Evolutionary conservation across 2,329 filamentous ascomycete genomes (phyloP), one percentile per base, ranked within the genome.

Genomic region (Diaporthe amygdali): DNA sequence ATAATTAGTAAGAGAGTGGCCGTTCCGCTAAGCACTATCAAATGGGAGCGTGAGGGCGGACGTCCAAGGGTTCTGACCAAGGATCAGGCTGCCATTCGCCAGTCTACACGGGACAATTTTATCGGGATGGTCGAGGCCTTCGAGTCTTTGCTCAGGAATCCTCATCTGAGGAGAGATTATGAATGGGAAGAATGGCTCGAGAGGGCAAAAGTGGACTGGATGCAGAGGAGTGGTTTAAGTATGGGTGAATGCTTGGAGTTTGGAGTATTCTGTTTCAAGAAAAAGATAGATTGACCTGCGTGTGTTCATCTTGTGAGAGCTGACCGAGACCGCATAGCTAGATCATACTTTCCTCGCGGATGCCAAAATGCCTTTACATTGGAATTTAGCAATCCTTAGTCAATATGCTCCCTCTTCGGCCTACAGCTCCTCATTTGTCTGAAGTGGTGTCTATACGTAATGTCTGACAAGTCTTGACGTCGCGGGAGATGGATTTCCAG

Each of bases 181-280:
- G 90, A 92, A 76, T 92, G 90, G 89, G 87, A 90, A 77, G 81
- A 86, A 44, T 92, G 90, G 90, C 91, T 89, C 86, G 84, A 87
- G 17, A 85, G 84, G 70, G 87, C 92, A 85, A 90, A 88, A 81
- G 80, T 84, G 17, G 86, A 90, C 76, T 79, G 92, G 77, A 82
- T 91, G 73, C 85, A 91, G 76, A 86, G 90, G 68, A 86, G 85
- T 51, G 87, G 87, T 30, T 84, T 87, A 37, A 83, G 84, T 37
- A 87, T 84, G 73, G 90, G 90, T 49, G 90, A 92, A 77, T 91
- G 89, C 77, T 79, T 73, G 4, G 72, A 73, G 34, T 15, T 73
- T 15, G 72, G 70, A 6, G 67, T 37, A 30, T 71, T 68, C 61
- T 22, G 34, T 90, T 17, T 66, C 49, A 59, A 20, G 51, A 70